Evolutionary conservation across 495 filamentous ascomycete species (phyloP).

Genomic region (Hyaloscypha hepaticicola): DNA sequence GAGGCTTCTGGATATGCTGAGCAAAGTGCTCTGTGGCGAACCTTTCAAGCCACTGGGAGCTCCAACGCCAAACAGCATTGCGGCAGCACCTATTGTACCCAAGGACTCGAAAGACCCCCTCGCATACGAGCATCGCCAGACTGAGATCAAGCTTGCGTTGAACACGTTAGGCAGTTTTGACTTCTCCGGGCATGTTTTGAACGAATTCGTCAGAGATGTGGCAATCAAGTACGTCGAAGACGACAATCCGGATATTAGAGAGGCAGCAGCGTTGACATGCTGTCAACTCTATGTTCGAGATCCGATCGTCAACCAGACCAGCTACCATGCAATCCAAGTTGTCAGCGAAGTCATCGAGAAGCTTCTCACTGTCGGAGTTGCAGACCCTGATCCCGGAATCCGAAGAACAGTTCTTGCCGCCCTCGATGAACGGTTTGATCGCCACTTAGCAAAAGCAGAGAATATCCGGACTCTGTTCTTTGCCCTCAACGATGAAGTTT

Average conservation of each 20-base stretch:
- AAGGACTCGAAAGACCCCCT: constrained; percentile 81
- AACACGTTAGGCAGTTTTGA: constrained; percentile 96
- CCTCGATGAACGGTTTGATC: constrained; percentile 90
- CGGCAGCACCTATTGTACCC: constrained; percentile 73
- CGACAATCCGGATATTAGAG: constrained; percentile 88
- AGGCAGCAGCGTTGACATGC: constrained; percentile 93
- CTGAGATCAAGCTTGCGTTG: constrained; percentile 87
- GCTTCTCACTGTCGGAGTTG: constrained; percentile 88
- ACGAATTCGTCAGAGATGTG: constrained; percentile 97
- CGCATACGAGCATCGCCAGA: constrained; percentile 70
- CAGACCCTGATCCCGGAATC: constrained; percentile 86
- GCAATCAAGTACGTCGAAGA: constrained; percentile 97
- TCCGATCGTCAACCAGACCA: constrained; percentile 96
- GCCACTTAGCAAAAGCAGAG: constrained; percentile 89
- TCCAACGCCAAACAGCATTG: constrained; percentile 61
- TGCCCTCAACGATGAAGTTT: constrained; percentile 93
- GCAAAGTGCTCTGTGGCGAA: constrained; percentile 86
- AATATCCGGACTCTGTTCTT: constrained; percentile 95
- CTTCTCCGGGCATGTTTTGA: constrained; percentile 87
- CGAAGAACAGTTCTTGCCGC: constrained; percentile 83
- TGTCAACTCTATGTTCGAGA: constrained; percentile 96
- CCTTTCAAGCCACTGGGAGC: constrained; percentile 90
- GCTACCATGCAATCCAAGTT: constrained; percentile 91
- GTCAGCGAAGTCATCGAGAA: constrained; percentile 97
- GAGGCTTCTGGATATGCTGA: constrained; percentile 89